A percentile compares a stretch with the other conserved stretches of the same genome.
phyloP scores from a whole-genome alignment of 1,139 yeast species.

The Kodamaea alishanica region DNA sequence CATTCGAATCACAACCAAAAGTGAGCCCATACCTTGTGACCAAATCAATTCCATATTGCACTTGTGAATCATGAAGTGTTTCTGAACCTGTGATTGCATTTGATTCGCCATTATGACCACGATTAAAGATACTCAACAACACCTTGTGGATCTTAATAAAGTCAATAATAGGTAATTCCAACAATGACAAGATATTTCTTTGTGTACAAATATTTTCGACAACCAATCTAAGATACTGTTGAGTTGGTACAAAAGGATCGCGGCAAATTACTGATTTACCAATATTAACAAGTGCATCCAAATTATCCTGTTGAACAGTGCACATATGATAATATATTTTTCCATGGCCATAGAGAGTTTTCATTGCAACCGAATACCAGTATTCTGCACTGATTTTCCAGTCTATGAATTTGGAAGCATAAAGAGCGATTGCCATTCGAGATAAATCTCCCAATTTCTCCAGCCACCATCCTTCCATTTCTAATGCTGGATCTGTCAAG shows the following conservation, averaged over 20 bases:
- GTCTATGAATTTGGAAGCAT: conserved; percentile 71
- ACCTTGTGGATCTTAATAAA: conserved; percentile 65
- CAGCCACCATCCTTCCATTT: conserved; percentile 72
- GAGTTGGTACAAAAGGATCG: conserved; percentile 80
- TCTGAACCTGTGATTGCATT: conserved; percentile 17
- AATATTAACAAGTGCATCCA: conserved; percentile 73
- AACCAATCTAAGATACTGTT: conserved; percentile 68
- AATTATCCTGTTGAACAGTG: conserved; percentile 74
- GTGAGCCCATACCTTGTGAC: conserved; percentile 68
- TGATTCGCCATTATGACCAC: conserved; percentile 9
- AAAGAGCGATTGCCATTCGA: conserved; percentile 78
- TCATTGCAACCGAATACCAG: conserved; percentile 72
- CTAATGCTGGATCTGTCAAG: conserved; percentile 49
- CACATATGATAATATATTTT: conserved; percentile 79
- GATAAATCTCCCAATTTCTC: conserved; percentile 77
- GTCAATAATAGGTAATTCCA: conserved; percentile 61
- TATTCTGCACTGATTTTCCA: conserved; percentile 77
- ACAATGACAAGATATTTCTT: conserved; percentile 55
- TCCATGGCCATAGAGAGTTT: conserved; percentile 73
- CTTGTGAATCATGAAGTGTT: conserved; percentile 39
- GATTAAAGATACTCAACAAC: conserved; percentile 44
- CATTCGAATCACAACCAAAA: conserved; percentile 64
- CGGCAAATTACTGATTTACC: conserved; percentile 76
- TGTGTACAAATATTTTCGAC: conserved; percentile 76
- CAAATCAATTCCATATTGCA: conserved; percentile 55